Base-by-base conservation (phyloP, 1,139 yeast genomes). In the Yamadazyma blattariae region DNA sequence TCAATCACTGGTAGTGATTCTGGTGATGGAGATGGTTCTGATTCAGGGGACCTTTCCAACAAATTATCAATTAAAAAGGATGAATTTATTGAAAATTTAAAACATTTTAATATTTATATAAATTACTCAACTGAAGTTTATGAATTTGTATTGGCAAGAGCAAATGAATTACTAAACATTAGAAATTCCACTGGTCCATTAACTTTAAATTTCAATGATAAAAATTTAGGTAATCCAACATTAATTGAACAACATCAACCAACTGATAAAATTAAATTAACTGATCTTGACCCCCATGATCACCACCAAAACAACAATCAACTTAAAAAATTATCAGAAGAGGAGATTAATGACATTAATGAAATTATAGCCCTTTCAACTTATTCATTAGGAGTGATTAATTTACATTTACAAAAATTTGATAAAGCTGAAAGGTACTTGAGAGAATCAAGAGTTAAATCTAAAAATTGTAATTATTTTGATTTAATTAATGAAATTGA, bases 351-450 rank as follows among this genome's bases (percentile, higher is more conserved):
- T 36, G 44, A 32, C 27, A 54, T 66, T 15, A 48, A 48, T 34
- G 88, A 86, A 44, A 79, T 85, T 2, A 77, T 83, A 22, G 95
- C 95, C 0, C 65, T 88, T 51, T 79, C 96, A 1, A 79, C 88
- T 0, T 90, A 87, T 52, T 95, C 96, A 0, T 65, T 87, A 27
- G 97, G 96, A 0, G 95, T 89, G 5, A 72, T 87, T 12, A 72
- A 78, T 33, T 59, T 85, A 14, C 89, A 86, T 51, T 51, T 66
- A 26, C 71, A 78, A 1, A 62, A 80, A 16, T 66, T 70, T 38
- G 71, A 69, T 17, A 64, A 70, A 42, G 89, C 96, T 0, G 79
- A 77, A 45, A 67, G 79, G 25, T 61, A 76, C 22, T 63, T 89
- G 30, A 66, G 84, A 15, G 92, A 84, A 54, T 79, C 95, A 0